These are phyloP conservation scores for Aureobasidium subglaciale DNA, from an alignment of 2,329 filamentous ascomycete genomes.

Conservation along the genomic window DNA sequence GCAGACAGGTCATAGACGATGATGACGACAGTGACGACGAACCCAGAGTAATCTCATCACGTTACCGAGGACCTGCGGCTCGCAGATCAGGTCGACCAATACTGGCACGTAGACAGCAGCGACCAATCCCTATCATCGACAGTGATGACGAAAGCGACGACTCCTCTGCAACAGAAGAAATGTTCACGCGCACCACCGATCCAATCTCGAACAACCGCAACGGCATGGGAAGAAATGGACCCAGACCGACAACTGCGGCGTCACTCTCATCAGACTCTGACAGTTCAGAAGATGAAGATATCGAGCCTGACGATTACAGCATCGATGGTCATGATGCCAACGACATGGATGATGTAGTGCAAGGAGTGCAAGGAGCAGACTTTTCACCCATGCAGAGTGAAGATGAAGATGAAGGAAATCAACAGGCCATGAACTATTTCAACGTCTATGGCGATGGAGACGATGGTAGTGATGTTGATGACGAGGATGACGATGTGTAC, in stretches of 20 bases:
- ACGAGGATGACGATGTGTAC: not conserved
- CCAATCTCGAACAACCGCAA: too few species aligned
- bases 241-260: too few species aligned
- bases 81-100: not conserved
- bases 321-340: not conserved
- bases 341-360: slow-evolving; percentile 8
- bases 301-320: slow-evolving; percentile 5
- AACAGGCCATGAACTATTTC: not conserved
- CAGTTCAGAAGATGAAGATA: not conserved
- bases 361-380: slow-evolving; percentile 9
- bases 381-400: slow-evolving; percentile 19
- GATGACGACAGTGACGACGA: not conserved
- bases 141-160: not conserved
- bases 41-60: not conserved
- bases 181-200: too few species aligned
- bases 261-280: not conserved
- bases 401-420: not conserved
- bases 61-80: too few species aligned
- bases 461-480: not conserved
- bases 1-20: not conserved
- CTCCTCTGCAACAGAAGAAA: not conserved
- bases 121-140: not conserved
- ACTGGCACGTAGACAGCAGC: not conserved
- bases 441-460: not conserved
- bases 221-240: too few species aligned